Base-by-base conservation (phyloP, 805 yeast species). In the Hanseniaspora occidentalis region DNA sequence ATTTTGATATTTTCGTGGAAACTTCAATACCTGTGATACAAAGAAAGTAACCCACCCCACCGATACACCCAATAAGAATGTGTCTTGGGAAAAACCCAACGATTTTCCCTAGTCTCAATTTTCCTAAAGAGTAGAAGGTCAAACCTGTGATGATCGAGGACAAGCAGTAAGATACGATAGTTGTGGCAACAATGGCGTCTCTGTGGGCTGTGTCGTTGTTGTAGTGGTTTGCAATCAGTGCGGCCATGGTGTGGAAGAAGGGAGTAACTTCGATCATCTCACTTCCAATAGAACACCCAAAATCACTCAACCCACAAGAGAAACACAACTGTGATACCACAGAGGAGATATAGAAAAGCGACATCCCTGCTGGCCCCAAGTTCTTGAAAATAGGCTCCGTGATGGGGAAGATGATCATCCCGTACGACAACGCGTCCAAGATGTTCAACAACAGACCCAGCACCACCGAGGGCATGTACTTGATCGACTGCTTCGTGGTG, bases 191-290 rank as follows among this genome's bases (percentile, higher is more conserved):
- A 4, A 85, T 71, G 10, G 70, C 76, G 9, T 69, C 71, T 29
- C 65, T 60, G 19, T 64, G 58, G 2, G 63, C 65, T 9, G 61
- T 69, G 7, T 79, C 79, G 51, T 48, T 53, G 10, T 57, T 53
- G 33, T 58, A 36, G 1, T 53, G 37, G 2, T 60, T 55, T 57
- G 79, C 65, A 37, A 92, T 78, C 11, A 79, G 65, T 21, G 73
- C 65, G 1, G 96, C 96, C 95, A 92, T 88, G 2, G 94, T 71
- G 54, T 92, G 98, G 66, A 89, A 89, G 58, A 92, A 92, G 2
- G 98, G 98, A 2, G 96, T 94, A n/a, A 92, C 85, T 58, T 92
- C 98, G 48, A 92, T 92, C 98, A 92, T 92, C 62, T 92, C 97
- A 3, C 95, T 83, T 1, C 98, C 98, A 35, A 89, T 77, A n/a